phyloP scores from a whole-genome alignment of 345 rosid species.

The Camelina sativa region DNA sequence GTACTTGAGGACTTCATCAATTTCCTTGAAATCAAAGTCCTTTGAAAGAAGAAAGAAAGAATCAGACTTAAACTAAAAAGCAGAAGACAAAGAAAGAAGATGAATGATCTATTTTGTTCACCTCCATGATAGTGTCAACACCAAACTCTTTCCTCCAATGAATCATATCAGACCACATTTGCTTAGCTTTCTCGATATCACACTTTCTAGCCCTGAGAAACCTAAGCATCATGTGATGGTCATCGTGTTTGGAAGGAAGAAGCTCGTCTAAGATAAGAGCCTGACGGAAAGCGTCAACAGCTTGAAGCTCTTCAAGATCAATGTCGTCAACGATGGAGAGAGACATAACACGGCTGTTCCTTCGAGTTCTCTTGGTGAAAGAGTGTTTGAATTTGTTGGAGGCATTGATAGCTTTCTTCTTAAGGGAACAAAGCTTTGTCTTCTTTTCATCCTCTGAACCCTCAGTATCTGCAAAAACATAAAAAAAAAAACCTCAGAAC shows the following conservation, averaged over 20 bases:
- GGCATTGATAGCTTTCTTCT: conserved; percentile 81
- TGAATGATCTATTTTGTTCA: conserved; percentile 23
- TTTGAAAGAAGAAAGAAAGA: conserved; percentile 34
- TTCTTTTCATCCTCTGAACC: conserved; percentile 71
- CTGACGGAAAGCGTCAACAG: conserved; percentile 89
- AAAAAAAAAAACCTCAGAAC: conserved; percentile 7
- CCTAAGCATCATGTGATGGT: conserved; percentile 87
- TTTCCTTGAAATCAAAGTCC: conserved; percentile 88
- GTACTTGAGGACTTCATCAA: conserved; percentile 70
- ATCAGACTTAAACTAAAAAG: background rate
- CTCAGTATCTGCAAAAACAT: conserved; percentile 45
- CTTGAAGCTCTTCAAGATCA: conserved; percentile 76
- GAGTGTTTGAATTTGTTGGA: conserved; percentile 81
- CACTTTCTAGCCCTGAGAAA: conserved; percentile 89
- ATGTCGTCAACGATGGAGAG: conserved; percentile 63
- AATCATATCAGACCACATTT: conserved; percentile 93
- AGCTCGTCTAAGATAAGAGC: conserved; percentile 81
- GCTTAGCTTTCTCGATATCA: conserved; percentile 83
- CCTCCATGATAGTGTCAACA: conserved; percentile 82
- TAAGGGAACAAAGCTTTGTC: conserved; percentile 71
- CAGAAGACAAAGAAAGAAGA: background rate
- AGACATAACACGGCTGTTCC: conserved; percentile 74
- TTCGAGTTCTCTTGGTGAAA: conserved; percentile 63
- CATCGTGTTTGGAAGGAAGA: conserved; percentile 77
- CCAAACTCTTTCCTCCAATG: conserved; percentile 87